Evolutionary conservation across 148 eudicot species (phyloP), one percentile per base, ranked within the genome.

Genomic region (Bassia scoparia): DNA sequence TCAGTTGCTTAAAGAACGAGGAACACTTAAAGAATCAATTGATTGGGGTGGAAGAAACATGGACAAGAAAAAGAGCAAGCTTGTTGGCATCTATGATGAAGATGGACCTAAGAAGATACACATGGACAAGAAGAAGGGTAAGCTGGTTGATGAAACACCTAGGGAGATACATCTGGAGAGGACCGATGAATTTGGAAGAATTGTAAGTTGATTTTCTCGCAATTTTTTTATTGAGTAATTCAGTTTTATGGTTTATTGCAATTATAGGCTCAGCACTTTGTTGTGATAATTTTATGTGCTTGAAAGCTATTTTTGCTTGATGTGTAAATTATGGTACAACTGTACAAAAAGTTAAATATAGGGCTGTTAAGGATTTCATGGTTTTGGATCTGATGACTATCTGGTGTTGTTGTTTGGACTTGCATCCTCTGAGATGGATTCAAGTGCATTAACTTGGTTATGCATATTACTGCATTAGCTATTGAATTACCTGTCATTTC

Each of bases 41-140:
- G 98, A 91, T 71, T 94, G 93, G 96, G 98, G 98, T 79, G 98
- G 98, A 31, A 87, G 98, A 85, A 94, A 94, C 76, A 94, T 89
- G 97, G 98, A 94, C 79, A 94, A 94, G 90, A 91, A 94, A 71
- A 94, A 94, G 77, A 89, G 98, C 84, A 94, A 94, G 84, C 82
- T 94, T 71, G 93, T 84, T 68, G 98, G 98, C 62, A 87, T 94
- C 60, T 58, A 80, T 79, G 93, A 84, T 31, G 83, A 78, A 30
- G 93, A 83, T 72, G 89, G 80, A 49, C 38, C 78, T 35, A 89
- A 86, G 82, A 90, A 94, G 81, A 89, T 94, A 84, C 84, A 80
- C 68, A 84, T 94, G 77, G 98, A 94, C 81, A 94, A 94, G 89
- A 91, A 91, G 69, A 94, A 91, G 75, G 88, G 98, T 84, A 94